phyloP scores from a whole-genome alignment of 1,139 yeast genomes.

The Kazachstania sp. region DNA sequence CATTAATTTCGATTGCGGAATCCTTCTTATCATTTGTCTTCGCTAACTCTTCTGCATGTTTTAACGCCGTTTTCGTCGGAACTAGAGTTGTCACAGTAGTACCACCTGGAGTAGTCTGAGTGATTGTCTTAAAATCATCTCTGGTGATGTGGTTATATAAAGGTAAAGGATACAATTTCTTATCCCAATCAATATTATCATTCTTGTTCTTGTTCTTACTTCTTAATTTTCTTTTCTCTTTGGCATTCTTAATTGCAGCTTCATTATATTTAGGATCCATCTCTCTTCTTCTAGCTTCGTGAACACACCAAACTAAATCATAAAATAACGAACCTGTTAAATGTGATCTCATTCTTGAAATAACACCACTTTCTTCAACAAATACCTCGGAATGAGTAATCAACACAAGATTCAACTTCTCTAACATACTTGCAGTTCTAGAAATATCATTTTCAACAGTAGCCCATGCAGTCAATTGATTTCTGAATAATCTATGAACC shows the following conservation, averaged over 20 bases:
- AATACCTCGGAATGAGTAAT: slow-evolving; percentile 83
- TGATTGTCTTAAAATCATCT: slow-evolving; percentile 78
- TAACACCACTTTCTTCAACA: slow-evolving; percentile 59
- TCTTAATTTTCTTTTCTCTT: slow-evolving; percentile 17
- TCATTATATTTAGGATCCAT: slow-evolving; percentile 38
- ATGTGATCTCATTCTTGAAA: slow-evolving; percentile 85
- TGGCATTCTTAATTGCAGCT: slow-evolving; percentile 30
- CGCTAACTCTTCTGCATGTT: slow-evolving; percentile 33
- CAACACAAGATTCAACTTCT: slow-evolving; percentile 77
- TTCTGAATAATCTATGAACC: slow-evolving; percentile 77
- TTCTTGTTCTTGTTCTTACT: slow-evolving; percentile 16
- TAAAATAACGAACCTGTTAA: slow-evolving; percentile 84
- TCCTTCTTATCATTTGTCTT: slow-evolving; percentile 17
- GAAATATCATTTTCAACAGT: slow-evolving; percentile 84
- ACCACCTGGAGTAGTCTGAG: slow-evolving; percentile 86
- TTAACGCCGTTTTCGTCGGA: slow-evolving; percentile 71
- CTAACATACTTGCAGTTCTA: slow-evolving; percentile 87
- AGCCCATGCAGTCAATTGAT: slow-evolving; percentile 81
- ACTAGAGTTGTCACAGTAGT: slow-evolving; percentile 84
- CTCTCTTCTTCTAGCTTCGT: slow-evolving; percentile 80
- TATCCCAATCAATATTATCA: slow-evolving; percentile 10
- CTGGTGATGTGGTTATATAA: slow-evolving; percentile 84
- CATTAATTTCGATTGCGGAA: slow-evolving; percentile 43
- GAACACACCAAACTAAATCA: slow-evolving; percentile 90
- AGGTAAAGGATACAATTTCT: slow-evolving; percentile 65